A percentile compares a stretch with the other conserved stretches of the same genome.
Evolutionary conservation across 495 filamentous ascomycete species (phyloP).

Genomic region (Clavariopsis aquatica): DNA sequence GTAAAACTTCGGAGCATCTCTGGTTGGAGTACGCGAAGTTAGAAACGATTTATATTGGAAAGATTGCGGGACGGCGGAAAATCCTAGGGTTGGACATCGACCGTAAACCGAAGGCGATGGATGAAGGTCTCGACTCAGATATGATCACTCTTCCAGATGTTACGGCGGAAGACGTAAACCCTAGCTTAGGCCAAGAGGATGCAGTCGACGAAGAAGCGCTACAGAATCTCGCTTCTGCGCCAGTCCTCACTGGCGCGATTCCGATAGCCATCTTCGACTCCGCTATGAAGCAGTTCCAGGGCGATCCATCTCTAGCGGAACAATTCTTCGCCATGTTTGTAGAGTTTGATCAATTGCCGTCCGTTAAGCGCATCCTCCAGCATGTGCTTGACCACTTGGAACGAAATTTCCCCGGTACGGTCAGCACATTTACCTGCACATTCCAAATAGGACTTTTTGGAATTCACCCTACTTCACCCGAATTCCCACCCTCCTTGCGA

Average conservation of each 20-base stretch:
- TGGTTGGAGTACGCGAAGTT: conserved; percentile 91
- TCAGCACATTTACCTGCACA: conserved; percentile 65
- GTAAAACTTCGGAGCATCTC: conserved; percentile 65
- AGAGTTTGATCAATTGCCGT: conserved; percentile 63
- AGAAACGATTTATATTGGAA: conserved; percentile 87
- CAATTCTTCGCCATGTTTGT: conserved; percentile 80
- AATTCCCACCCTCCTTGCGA: conserved; percentile 72
- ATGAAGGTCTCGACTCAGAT: conserved; percentile 48
- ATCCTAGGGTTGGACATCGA: conserved; percentile 67
- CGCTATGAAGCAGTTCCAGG: conserved; percentile 74
- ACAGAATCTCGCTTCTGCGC: conserved; percentile 69
- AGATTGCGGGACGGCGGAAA: conserved; percentile 69
- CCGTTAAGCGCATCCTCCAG: conserved; percentile 66
- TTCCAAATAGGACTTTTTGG: conserved; percentile 71
- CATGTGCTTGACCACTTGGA: conserved; percentile 70
- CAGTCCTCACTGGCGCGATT: conserved; percentile 85
- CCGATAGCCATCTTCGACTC: conserved; percentile 90
- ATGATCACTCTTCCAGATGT: conserved; percentile 64
- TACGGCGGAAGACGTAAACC: conserved; percentile 67
- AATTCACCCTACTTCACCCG: conserved; percentile 59
- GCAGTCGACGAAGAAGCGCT: conserved; percentile 55
- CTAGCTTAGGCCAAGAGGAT: conserved; percentile 55
- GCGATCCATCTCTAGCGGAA: conserved; percentile 62
- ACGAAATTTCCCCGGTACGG: conserved; percentile 57
- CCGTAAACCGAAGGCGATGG: conserved; percentile 41